These are phyloP conservation scores for Nigrograna mackinnonii DNA, from an alignment of 2,329 filamentous ascomycete genomes.

Conservation along the genomic window DNA sequence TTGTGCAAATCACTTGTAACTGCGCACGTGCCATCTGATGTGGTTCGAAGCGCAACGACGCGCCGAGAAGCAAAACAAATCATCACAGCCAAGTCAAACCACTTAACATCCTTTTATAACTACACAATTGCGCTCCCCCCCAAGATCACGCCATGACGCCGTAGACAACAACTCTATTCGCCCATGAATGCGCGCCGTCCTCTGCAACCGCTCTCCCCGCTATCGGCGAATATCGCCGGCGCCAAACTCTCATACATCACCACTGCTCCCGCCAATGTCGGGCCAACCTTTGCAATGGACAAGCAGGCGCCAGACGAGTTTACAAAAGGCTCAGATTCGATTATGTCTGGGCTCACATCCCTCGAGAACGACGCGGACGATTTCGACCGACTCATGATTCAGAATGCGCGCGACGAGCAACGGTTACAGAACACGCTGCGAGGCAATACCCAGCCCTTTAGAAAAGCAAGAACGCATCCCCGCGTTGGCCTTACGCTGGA, in stretches of 20 bases:
- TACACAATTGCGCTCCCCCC: not conserved
- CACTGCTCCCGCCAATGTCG: conserved; percentile 12
- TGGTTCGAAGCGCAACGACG: conserved; percentile 4
- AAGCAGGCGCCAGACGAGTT: conserved; percentile 23
- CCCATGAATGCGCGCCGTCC: conserved; percentile 39
- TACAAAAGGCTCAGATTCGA: conserved; percentile 21
- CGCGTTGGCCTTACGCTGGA: conserved; percentile 46
- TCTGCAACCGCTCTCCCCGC: conserved; percentile 35
- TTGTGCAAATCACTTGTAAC: conserved; percentile 1
- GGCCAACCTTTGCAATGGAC: conserved; percentile 25
- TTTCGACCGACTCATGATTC: conserved; percentile 49
- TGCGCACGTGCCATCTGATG: conserved; percentile 1
- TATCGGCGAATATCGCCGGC: conserved; percentile 24
- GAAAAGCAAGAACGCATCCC: conserved; percentile 46
- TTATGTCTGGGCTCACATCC: conserved; percentile 38
- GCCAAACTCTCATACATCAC: conserved; percentile 26
- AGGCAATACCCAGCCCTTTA: conserved; percentile 41
- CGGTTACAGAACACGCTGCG: conserved; percentile 40
- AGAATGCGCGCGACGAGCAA: conserved; percentile 48
- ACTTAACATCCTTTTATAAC: not conserved
- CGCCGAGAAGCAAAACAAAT: conserved; percentile 6
- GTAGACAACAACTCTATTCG: too few relatives aligned
- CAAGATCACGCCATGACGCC: too few relatives aligned
- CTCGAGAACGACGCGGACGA: conserved; percentile 48
- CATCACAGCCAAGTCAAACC: not conserved